Percentiles rank a stretch among this genome's conserved stretches.
Evolutionary conservation across 176 grass and related monocot genomes (phyloP).

Genomic region (Calamus simplicifolius): DNA sequence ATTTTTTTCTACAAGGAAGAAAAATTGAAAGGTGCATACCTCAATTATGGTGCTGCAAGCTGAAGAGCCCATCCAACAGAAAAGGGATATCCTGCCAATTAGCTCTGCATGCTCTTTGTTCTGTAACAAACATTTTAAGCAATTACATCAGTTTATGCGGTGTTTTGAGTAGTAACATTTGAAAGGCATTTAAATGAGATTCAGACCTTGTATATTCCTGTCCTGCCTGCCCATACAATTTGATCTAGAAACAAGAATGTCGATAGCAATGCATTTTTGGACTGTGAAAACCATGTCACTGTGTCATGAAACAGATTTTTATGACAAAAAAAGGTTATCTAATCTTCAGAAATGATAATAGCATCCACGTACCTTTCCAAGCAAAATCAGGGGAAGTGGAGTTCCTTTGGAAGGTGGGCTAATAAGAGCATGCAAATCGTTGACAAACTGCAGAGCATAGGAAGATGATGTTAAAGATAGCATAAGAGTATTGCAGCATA

Average conservation of each 20-base stretch:
- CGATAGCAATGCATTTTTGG: conserved; percentile 79
- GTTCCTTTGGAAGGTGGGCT: conserved; percentile 54
- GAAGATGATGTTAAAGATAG: background rate
- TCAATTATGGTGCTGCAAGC: conserved; percentile 42
- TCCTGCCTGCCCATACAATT: conserved; percentile 74
- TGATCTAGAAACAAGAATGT: conserved; percentile 92
- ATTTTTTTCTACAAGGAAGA: too few species aligned
- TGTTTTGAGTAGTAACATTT: background rate
- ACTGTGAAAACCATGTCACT: conserved; percentile 21
- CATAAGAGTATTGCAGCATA: too few species aligned
- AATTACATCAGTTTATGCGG: too few species aligned
- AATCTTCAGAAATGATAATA: too few species aligned
- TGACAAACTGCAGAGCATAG: conserved; percentile 58
- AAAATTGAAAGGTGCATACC: conserved; percentile 10
- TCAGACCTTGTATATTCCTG: conserved; percentile 56
- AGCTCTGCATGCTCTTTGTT: conserved; percentile 57
- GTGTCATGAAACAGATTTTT: too few species aligned
- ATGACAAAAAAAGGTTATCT: too few species aligned
- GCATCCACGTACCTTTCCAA: conserved; percentile 59
- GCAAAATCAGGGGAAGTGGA: conserved; percentile 58
- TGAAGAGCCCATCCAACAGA: conserved; percentile 77
- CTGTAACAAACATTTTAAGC: conserved; percentile 5
- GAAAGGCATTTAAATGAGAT: too few species aligned
- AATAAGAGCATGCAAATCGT: conserved; percentile 79
- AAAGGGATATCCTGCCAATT: conserved; percentile 49